Base-by-base conservation (phyloP, 2,329 filamentous ascomycete species). In the Fusarium nodosum region DNA sequence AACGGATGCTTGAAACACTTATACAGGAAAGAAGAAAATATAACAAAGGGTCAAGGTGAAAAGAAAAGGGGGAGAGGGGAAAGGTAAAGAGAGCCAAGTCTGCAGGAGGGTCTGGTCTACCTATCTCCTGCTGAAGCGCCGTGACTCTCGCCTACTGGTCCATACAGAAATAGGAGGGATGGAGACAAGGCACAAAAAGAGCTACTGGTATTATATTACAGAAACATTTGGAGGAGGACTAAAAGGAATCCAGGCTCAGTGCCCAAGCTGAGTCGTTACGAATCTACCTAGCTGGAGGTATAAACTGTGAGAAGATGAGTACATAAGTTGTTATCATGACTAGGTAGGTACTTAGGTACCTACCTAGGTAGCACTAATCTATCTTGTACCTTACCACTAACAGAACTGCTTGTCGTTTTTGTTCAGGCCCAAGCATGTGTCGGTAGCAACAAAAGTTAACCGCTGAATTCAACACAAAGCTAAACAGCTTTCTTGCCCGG, bases 121-220 rank as follows among this genome's bases (percentile, higher is more conserved):
- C 31, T 50, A 48, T 34, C 31, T 48, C 44, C 56, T 58, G 24
- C 31, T 69, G 56, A 69, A 69, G 61, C 66, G 66, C 66, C 56
- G 46, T 55, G 44, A 30, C 48, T 30, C 24, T 26, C 48, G 48
- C 39, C 57, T 62, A 50, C 39, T 55, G 20, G 28, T 56, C 42
- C 30, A 41, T 45, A 41, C 56, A 54, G 54, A 51, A 39, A 36
- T 69, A 31, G 38, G 61, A 67, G 66, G 41, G 38, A 36, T 42
- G 47, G 47, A 24, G 26, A 46, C 31, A 24, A 38, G 20, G 20
- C 24, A 55, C 5, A 16, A 55, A 56, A 24, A 41, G 13, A 5
- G 28, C 10, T 10, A 55, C 39, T 13, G 16, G 22, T 15, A 36
- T 15, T 30, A 15, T 26, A n/a, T 16, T 28, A 26, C 13, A 51